A percentile compares a stretch with the other conserved stretches of the same genome.
These are phyloP conservation scores for Cyclostephanos invisitatus DNA, from an alignment of 108 stramenopile species.

Conservation along the genomic window DNA sequence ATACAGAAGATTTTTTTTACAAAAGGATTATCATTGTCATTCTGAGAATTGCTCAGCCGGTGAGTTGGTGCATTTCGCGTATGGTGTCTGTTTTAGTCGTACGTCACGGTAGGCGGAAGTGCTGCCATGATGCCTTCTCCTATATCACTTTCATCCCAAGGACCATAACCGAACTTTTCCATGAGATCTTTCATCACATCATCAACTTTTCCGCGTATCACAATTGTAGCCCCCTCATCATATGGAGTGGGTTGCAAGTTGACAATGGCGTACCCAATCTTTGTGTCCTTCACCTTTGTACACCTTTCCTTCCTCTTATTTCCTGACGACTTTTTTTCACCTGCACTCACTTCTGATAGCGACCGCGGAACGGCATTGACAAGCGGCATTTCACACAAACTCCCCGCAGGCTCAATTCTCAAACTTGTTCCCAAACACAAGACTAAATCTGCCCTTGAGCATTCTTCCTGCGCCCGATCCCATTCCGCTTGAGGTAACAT, in stretches of 20 bases:
- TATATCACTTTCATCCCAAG: constrained; percentile 8
- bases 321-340: not conserved
- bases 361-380: not conserved
- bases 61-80: too few relatives aligned
- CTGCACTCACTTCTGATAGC: not conserved
- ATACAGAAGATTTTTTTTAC: too few relatives aligned
- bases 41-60: too few relatives aligned
- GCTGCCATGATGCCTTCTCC: not conserved
- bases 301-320: constrained; percentile 10
- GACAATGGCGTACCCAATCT: constrained; percentile 74
- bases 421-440: constrained; percentile 85
- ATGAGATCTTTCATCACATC: constrained; percentile 75
- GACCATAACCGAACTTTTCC: constrained; percentile 52
- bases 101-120: too few relatives aligned
- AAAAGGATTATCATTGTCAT: too few relatives aligned
- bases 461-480: constrained; percentile 59
- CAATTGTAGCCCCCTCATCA: constrained; percentile 70
- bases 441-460: constrained; percentile 69
- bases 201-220: constrained; percentile 78
- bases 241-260: constrained; percentile 87
- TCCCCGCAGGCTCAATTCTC: constrained; percentile 84
- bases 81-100: too few relatives aligned
- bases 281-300: constrained; percentile 10
- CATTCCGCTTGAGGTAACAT: constrained; percentile 72
- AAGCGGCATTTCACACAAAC: constrained; percentile 63